These are phyloP conservation scores for Babesia ovis DNA, from an alignment of 169 alveolate genomes.

Conservation along the genomic window DNA sequence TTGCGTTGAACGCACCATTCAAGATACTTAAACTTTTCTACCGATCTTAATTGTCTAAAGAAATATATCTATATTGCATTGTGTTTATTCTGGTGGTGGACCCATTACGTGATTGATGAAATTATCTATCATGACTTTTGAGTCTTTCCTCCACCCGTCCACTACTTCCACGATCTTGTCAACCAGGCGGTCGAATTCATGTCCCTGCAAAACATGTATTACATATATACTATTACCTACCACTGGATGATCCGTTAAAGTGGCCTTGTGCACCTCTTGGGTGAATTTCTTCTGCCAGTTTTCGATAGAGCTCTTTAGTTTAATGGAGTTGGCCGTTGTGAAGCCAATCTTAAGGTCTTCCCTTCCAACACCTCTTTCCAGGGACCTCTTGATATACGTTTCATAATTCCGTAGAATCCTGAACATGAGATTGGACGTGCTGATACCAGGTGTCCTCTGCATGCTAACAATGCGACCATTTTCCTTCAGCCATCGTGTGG, in stretches of 20 bases:
- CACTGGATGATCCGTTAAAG: constrained; percentile 83
- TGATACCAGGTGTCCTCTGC: constrained; percentile 91
- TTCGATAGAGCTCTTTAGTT: constrained; percentile 86
- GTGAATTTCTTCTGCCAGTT: constrained; percentile 86
- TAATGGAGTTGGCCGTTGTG: constrained; percentile 86
- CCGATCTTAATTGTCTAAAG: too few species aligned
- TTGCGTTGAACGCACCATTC: constrained; percentile 4
- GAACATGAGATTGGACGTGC: constrained; percentile 92
- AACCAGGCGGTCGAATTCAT: constrained; percentile 55
- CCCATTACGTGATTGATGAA: constrained; percentile 26
- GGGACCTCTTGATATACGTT: constrained; percentile 89
- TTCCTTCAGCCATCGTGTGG: constrained; percentile 80
- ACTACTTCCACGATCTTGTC: constrained; percentile 47
- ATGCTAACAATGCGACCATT: constrained; percentile 88
- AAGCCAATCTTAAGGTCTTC: constrained; percentile 90
- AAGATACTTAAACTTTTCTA: not conserved
- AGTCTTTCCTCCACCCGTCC: constrained; percentile 66
- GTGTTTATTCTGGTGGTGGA: not conserved
- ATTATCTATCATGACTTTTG: constrained; percentile 45
- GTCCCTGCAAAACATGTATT: constrained; percentile 34
- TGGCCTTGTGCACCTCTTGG: constrained; percentile 84
- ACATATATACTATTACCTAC: constrained; percentile 30
- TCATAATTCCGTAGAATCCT: constrained; percentile 93
- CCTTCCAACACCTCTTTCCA: constrained; percentile 91
- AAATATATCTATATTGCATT: not conserved